Percentiles rank a stretch among this genome's conserved stretches.
Conservation (phyloP, 257 asterid species). For the Thymus mandschuricus region DNA sequence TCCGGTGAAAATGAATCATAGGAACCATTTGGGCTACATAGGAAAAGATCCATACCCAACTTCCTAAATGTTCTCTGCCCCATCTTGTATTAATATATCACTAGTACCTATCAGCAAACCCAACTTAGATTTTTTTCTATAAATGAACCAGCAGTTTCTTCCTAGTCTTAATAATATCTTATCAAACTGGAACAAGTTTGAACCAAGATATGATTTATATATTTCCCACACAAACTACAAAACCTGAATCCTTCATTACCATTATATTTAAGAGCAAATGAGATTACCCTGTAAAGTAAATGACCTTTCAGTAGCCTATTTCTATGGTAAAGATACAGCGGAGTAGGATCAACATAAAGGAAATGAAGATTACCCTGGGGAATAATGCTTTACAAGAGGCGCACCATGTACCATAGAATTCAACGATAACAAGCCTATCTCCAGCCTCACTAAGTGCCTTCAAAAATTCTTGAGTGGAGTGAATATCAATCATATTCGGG, state of each 20-base stretch:
- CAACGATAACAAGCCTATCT: conserved; percentile 82
- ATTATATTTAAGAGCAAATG: neutral
- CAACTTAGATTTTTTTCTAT: neutral
- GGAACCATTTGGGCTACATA: too few relatives aligned
- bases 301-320: conserved; percentile 16
- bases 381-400: conserved; percentile 90
- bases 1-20: neutral
- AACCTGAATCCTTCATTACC: neutral
- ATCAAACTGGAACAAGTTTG: neutral
- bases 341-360: neutral
- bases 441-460: conserved; percentile 79
- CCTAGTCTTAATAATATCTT: neutral
- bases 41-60: too few relatives aligned
- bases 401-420: conserved; percentile 94
- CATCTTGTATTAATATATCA: neutral
- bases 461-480: conserved; percentile 77
- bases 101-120: neutral
- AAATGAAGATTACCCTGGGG: conserved; percentile 65
- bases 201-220: too few relatives aligned
- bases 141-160: neutral
- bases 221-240: neutral
- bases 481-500: conserved; percentile 89
- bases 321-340: neutral
- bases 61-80: neutral
- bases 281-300: too few relatives aligned